phyloP scores from a whole-genome alignment of 2,329 filamentous ascomycete species.

The Fusarium floridanum region DNA sequence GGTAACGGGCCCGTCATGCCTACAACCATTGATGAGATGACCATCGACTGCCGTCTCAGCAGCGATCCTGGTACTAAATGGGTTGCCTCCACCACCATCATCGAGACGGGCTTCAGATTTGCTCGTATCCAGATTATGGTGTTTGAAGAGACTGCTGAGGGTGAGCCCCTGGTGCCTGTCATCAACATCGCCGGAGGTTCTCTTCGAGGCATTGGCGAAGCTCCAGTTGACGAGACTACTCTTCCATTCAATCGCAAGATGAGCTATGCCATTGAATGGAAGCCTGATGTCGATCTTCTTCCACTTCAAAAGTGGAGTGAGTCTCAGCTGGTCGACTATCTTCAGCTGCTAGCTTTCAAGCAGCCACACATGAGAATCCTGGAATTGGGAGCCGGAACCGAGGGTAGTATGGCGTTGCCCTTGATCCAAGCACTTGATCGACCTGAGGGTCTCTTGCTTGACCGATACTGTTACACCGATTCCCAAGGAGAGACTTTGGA shows the following conservation, averaged over 20 bases:
- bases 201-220: conserved; percentile 23
- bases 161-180: conserved; percentile 3
- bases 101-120: conserved; percentile 21
- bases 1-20: conserved; percentile 29
- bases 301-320: neutral
- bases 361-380: conserved; percentile 28
- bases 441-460: conserved; percentile 5
- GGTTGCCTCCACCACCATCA: conserved; percentile 15
- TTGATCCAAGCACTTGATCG: conserved; percentile 22
- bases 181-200: conserved; percentile 14
- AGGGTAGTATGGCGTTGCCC: neutral
- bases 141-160: conserved; percentile 12
- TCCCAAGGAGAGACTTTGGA: neutral
- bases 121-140: conserved; percentile 21
- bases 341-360: conserved; percentile 25
- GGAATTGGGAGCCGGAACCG: conserved; percentile 8
- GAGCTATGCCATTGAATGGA: conserved; percentile 25
- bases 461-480: conserved; percentile 18
- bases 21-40: conserved; percentile 24
- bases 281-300: conserved; percentile 19
- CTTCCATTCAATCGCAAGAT: conserved; percentile 25
- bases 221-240: conserved; percentile 8
- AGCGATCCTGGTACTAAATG: conserved; percentile 24
- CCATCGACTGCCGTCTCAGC: conserved; percentile 13
- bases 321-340: conserved; percentile 1